Base-by-base conservation (phyloP, 2,329 filamentous ascomycete species). In the Aspergillus clavatus region DNA sequence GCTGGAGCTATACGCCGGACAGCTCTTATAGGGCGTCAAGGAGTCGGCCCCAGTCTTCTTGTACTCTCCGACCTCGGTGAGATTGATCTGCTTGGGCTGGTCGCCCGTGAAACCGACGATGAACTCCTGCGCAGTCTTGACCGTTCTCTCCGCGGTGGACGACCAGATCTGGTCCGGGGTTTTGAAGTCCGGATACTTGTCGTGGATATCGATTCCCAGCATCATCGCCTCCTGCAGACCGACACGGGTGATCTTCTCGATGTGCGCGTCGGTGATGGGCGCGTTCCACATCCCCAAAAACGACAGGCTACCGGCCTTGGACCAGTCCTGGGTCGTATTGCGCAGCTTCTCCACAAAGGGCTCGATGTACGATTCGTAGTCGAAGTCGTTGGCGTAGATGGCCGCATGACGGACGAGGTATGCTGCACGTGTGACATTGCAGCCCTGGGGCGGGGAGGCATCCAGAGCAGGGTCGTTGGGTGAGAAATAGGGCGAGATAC, bases 11-110 rank as follows among this genome's bases (percentile, higher is more conserved):
- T 84, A 86, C 10, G 75, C 79, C 10, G 81, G 79, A 54, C 83
- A 86, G 29, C 75, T 75, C 59, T 80, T 78, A 65, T 86, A 84
- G 0, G 82, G 81, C 1, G 82, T 85, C 52, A 84, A 63, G 38
- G 71, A 75, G 57, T 84, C 71, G 7, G 81, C 82, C 14, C 81
- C 81, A 2, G 74, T 68, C 48, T 81, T 69, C 45, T 78, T 59
- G 16, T 74, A 75, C 60, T 84, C 81, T 50, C 75, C 75, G 41
- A 84, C 68, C 52, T 71, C 70, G 36, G 80, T 72, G 6, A 81
- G 70, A 38, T 77, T 66, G 48, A 82, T 81, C 40, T 69, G 68
- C 48, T 76, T 72, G 3, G 40, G 38, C 52, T 75, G 76, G 36
- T 74, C 73, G 3, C 67, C 63, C 51, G 80, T 76, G 7, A 82